These are phyloP conservation scores for Insectozyma bohioensis DNA, from an alignment of 1,139 yeast genomes.

Conservation along the genomic window DNA sequence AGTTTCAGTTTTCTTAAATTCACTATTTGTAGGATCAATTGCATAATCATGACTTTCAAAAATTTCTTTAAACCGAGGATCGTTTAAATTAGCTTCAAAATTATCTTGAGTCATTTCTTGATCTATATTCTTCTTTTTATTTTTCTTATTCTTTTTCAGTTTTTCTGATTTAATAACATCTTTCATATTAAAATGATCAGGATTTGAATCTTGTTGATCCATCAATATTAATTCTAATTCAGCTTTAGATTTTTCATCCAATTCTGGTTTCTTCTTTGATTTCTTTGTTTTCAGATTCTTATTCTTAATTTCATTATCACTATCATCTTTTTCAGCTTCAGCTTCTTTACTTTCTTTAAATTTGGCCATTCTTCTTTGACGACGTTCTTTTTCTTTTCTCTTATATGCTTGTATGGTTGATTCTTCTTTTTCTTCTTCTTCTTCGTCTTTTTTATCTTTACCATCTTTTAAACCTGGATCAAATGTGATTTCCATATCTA, in stretches of 20 bases:
- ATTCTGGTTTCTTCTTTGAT: slow-evolving; percentile 18
- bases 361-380: slow-evolving; percentile 75
- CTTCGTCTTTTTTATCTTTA: slow-evolving; percentile 23
- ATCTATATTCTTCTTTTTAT: slow-evolving; percentile 40
- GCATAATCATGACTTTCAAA: slow-evolving; percentile 90
- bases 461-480: slow-evolving; percentile 78
- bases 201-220: slow-evolving; percentile 54
- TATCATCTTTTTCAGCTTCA: slow-evolving; percentile 17
- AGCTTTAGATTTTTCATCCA: slow-evolving; percentile 53
- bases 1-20: slow-evolving; percentile 81
- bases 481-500: slow-evolving; percentile 94
- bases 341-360: slow-evolving; percentile 57
- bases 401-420: slow-evolving; percentile 78
- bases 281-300: slow-evolving; percentile 17
- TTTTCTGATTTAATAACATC: slow-evolving; percentile 66
- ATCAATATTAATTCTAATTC: slow-evolving; percentile 77
- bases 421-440: slow-evolving; percentile 55
- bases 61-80: slow-evolving; percentile 85
- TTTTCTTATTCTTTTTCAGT: slow-evolving; percentile 49
- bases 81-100: slow-evolving; percentile 67
- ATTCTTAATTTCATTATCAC: slow-evolving; percentile 28
- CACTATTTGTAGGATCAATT: slow-evolving; percentile 86
- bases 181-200: slow-evolving; percentile 76
- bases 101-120: slow-evolving; percentile 54
- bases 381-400: slow-evolving; percentile 91